Conservation (phyloP, 495 filamentous ascomycete genomes). For the Aspergillus indologenus region DNA sequence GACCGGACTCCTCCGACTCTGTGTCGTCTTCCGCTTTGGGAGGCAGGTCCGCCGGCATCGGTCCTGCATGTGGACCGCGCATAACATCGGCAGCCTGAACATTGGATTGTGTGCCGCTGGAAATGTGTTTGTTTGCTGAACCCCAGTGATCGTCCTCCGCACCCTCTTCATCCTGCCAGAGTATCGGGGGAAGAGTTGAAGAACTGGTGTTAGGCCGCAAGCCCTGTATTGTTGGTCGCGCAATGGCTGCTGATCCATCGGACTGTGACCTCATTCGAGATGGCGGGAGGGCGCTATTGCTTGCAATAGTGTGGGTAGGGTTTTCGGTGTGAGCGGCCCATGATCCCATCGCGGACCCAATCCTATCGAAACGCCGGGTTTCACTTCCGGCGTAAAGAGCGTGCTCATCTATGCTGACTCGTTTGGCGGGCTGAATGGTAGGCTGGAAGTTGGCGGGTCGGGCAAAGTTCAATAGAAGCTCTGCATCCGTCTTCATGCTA, state of each 20-base stretch:
- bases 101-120: constrained; percentile 9
- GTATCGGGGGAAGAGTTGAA: constrained; percentile 35
- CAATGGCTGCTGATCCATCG: constrained; percentile 43
- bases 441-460: constrained; percentile 40
- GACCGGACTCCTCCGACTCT: constrained; percentile 24
- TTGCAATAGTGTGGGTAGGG: constrained; percentile 7
- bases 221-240: constrained; percentile 38
- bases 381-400: constrained; percentile 27
- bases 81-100: neutral
- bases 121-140: constrained; percentile 9
- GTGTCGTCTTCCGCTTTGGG: constrained; percentile 34
- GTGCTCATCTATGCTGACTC: constrained; percentile 40
- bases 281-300: constrained; percentile 22
- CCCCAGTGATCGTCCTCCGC: constrained; percentile 18
- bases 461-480: constrained; percentile 50
- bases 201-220: constrained; percentile 44
- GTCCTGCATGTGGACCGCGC: neutral
- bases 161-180: constrained; percentile 39
- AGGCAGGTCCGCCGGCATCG: constrained; percentile 13
- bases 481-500: constrained; percentile 52
- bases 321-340: constrained; percentile 19
- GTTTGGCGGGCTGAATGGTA: constrained; percentile 25
- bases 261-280: constrained; percentile 47
- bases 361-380: constrained; percentile 22
- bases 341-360: constrained; percentile 21